Evolutionary conservation across 805 yeast genomes (phyloP), one percentile per base, ranked within the genome.

Genomic region (Tetrapisispora arboricola): DNA sequence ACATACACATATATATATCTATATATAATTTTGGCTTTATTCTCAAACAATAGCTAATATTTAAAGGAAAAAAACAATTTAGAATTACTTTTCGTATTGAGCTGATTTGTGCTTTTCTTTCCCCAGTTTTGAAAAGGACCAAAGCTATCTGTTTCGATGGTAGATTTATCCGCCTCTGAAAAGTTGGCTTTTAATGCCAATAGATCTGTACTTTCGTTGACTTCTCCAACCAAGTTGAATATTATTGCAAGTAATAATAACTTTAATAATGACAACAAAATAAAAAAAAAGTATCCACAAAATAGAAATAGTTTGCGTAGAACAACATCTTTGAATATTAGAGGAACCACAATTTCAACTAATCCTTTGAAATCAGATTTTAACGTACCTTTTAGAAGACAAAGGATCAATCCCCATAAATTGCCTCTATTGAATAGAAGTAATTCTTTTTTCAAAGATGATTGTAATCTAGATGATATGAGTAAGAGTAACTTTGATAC

Each of bases 141-240:
- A n/a, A n/a, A n/a, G n/a, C n/a, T n/a, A n/a, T n/a, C 22, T 18
- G 33, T 17, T 21, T 21, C 5, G 15, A 46, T 46, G 46, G n/a
- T 42, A 8, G 49, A 48, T 15, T 26, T 28, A 4, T 35, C 29
- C 12, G 43, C 36, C 8, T 42, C 37, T 26, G 32, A 40, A 11
- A 46, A 40, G 15, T 22, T 53, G 32, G 49, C 53, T 25, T 42
- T 36, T 22, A 55, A 53, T 46, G 57, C 61, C 17, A 53, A 45
- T 32, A 41, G 58, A 31, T 65, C 70, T 2, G 66, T 66, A 7
- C 53, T 66, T 30, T 65, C 70, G 1, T 50, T 64, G 15, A 57
- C 71, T 1, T 69, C 74, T 1, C 76, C 76, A 4, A 61, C 74
- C 10, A 68, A 66, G 50, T 54, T 71, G 33, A 73, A 72, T 46